A percentile compares a stretch with the other conserved stretches of the same genome.
Conservation (phyloP, 768 basidiomycete species). For the Collybia mongolica region DNA sequence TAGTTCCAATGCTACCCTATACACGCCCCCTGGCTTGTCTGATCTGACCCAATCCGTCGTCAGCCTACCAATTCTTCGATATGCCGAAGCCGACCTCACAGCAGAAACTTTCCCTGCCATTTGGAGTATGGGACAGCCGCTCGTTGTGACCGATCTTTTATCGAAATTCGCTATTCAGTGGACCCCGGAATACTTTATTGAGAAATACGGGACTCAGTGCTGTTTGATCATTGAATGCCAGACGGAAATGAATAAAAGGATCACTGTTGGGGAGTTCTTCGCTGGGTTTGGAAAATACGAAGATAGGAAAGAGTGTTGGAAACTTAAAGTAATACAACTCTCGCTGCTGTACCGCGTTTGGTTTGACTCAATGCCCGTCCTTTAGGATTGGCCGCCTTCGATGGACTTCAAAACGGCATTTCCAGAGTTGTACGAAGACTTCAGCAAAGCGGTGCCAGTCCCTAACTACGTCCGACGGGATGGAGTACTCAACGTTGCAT, state of each 20-base stretch:
- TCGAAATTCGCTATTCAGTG: constrained; percentile 67
- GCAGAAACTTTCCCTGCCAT: constrained; percentile 61
- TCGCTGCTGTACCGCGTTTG: too few species aligned
- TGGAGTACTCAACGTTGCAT: constrained; percentile 84
- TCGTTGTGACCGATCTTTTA: constrained; percentile 72
- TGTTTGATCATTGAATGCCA: constrained; percentile 85
- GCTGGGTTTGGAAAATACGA: constrained; percentile 68
- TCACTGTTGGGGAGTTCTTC: constrained; percentile 81
- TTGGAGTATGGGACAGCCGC: constrained; percentile 74
- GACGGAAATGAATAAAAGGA: constrained; percentile 58
- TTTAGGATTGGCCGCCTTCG: constrained; percentile 89
- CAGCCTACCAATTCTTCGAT: constrained; percentile 42
- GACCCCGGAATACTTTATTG: constrained; percentile 81
- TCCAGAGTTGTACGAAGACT: constrained; percentile 86
- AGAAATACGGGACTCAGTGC: constrained; percentile 58
- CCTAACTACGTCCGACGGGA: constrained; percentile 91
- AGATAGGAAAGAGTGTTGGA: constrained; percentile 58
- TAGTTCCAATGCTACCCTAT: constrained; percentile 1
- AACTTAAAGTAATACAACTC: constrained; percentile 60
- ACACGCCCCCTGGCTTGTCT: constrained; percentile 17
- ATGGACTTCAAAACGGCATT: constrained; percentile 82
- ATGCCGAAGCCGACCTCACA: constrained; percentile 48
- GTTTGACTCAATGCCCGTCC: too few species aligned
- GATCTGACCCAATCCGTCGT: constrained; percentile 32
- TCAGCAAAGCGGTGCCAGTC: constrained; percentile 78